These are phyloP conservation scores for Aspergillus brunneoviolaceus DNA, from an alignment of 2,329 filamentous ascomycete genomes.

Conservation along the genomic window DNA sequence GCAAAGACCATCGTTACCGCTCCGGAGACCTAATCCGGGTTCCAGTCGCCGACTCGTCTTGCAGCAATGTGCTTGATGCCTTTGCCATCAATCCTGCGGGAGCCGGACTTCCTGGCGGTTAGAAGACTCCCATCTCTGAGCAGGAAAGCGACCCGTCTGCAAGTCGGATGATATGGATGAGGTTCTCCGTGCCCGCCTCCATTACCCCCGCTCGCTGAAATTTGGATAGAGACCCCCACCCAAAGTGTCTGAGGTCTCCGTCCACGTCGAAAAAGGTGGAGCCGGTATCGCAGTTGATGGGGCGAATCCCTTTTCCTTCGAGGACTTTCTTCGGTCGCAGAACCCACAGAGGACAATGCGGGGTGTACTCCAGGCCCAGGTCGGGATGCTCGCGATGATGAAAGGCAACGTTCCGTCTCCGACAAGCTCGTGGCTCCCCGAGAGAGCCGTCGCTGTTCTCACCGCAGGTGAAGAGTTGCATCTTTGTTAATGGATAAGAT, in stretches of 20 bases:
- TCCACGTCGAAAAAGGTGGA: background rate
- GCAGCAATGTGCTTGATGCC: background rate
- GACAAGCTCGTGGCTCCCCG: background rate
- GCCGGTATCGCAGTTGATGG: background rate
- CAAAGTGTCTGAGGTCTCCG: background rate
- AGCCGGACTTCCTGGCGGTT: background rate
- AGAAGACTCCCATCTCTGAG: background rate
- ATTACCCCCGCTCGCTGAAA: background rate
- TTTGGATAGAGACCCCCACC: too few relatives aligned
- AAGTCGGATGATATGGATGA: background rate
- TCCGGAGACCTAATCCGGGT: background rate
- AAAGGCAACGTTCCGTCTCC: too few relatives aligned
- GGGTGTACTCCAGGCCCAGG: background rate
- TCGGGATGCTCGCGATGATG: too few relatives aligned
- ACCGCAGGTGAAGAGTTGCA: background rate
- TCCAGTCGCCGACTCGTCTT: background rate
- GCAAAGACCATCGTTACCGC: background rate
- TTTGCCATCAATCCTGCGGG: background rate
- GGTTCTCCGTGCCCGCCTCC: background rate
- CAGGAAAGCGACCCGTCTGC: background rate
- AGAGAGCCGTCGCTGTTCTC: background rate
- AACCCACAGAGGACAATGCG: background rate
- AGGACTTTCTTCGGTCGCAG: background rate
- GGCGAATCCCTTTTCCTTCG: background rate
- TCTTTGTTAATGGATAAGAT: rapidly evolving